Evolutionary conservation across 1,284 basidiomycete species (phyloP).

Genomic region (Ustilago nuda): DNA sequence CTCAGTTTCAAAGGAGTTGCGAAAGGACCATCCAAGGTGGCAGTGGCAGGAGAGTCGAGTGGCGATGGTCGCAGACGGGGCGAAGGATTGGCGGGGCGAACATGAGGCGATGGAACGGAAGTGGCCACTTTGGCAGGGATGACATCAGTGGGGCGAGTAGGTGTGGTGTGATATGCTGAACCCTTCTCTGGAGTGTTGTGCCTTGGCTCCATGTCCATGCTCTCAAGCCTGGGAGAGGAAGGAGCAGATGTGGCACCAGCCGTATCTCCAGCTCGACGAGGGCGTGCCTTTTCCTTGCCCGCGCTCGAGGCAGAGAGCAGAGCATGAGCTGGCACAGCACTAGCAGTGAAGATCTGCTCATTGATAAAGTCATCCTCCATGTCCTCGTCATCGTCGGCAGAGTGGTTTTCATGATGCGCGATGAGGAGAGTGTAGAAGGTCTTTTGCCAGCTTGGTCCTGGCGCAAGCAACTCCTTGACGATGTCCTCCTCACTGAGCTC

Average conservation of each 20-base stretch:
- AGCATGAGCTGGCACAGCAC: constrained; percentile 32
- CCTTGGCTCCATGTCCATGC: constrained; percentile 43
- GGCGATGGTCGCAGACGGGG: constrained; percentile 36
- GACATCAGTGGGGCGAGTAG: constrained; percentile 19
- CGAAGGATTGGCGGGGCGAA: constrained; percentile 42
- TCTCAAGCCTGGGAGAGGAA: constrained; percentile 36
- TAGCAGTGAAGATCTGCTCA: constrained; percentile 41
- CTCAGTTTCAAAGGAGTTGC: constrained; percentile 28
- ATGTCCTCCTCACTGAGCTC: constrained; percentile 60
- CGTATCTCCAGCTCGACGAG: constrained; percentile 33
- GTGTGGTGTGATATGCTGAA: constrained; percentile 33
- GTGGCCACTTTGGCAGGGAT: constrained; percentile 29
- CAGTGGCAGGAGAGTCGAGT: constrained; percentile 31
- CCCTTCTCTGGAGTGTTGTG: constrained; percentile 51
- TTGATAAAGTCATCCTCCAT: constrained; percentile 50
- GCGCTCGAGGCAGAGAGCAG: constrained; percentile 29
- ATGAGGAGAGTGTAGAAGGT: constrained; percentile 68
- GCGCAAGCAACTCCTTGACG: constrained; percentile 51
- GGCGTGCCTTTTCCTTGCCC: constrained; percentile 43
- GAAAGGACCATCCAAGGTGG: constrained; percentile 16
- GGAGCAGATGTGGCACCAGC: constrained; percentile 33
- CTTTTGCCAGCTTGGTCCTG: constrained; percentile 67
- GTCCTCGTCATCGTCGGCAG: constrained; percentile 65
- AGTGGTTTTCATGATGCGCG: constrained; percentile 66
- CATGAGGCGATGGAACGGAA: constrained; percentile 28